Conservation (phyloP, 2,329 filamentous ascomycete species). For the Fonsecaea multimorphosa region DNA sequence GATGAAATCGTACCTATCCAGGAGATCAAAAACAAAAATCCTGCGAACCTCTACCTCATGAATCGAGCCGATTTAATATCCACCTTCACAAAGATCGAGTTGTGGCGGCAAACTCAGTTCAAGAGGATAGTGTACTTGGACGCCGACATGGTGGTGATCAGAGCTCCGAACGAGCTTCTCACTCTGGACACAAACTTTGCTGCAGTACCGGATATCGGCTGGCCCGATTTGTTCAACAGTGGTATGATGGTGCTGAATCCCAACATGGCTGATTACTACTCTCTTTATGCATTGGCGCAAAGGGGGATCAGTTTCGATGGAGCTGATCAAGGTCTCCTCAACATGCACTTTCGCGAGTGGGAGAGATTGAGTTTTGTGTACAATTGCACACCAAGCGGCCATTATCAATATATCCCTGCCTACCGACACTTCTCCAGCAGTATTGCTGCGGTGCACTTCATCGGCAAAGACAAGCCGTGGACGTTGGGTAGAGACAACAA, state of each 20-base stretch:
- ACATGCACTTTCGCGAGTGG: slow-evolving; percentile 89
- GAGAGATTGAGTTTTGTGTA: slow-evolving; percentile 92
- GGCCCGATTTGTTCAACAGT: slow-evolving; percentile 98
- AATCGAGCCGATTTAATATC: slow-evolving; percentile 86
- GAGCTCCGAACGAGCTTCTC: slow-evolving; percentile 93
- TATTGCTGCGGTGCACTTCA: slow-evolving; percentile 93
- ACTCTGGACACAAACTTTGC: slow-evolving; percentile 66
- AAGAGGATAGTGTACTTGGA: slow-evolving; percentile 93
- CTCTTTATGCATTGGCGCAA: slow-evolving; percentile 81
- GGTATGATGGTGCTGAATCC: slow-evolving; percentile 92
- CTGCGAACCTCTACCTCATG: slow-evolving; percentile 89
- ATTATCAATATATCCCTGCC: slow-evolving; percentile 96
- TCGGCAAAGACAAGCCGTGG: slow-evolving; percentile 92
- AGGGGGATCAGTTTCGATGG: slow-evolving; percentile 93
- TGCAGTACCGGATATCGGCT: slow-evolving; percentile 91
- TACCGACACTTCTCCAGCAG: slow-evolving; percentile 90
- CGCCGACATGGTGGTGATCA: slow-evolving; percentile 87
- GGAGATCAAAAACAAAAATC: slow-evolving; percentile 75
- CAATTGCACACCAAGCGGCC: slow-evolving; percentile 94
- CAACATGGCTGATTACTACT: slow-evolving; percentile 85
- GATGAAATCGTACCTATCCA: slow-evolving; percentile 87
- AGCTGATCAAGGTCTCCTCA: slow-evolving; percentile 92
- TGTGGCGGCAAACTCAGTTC: slow-evolving; percentile 92
- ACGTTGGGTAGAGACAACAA: slow-evolving; percentile 64
- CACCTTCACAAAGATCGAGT: slow-evolving; percentile 92